phyloP scores from a whole-genome alignment of 2,329 filamentous ascomycete species.

The Aspergillus pseudonomiae region DNA sequence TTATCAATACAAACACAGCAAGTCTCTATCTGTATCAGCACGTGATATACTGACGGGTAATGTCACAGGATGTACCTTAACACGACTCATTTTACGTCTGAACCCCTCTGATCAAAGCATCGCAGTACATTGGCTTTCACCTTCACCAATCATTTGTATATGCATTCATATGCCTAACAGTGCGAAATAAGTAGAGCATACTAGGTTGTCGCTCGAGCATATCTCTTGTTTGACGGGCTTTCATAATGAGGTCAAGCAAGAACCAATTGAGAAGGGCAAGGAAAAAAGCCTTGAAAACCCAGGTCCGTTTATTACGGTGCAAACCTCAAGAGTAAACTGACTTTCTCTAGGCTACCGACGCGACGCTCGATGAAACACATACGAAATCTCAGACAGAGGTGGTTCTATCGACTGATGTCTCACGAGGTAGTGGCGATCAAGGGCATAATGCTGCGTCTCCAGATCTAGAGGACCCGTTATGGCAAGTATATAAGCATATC shows the following conservation, averaged over 20 bases:
- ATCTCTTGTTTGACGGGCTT: neutral
- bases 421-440: constrained; percentile 43
- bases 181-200: neutral
- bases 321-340: constrained; percentile 18
- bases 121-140: neutral
- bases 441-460: constrained; percentile 52
- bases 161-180: neutral
- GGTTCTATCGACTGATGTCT: constrained; percentile 14
- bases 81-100: neutral
- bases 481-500: constrained; percentile 80
- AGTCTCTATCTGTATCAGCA: neutral
- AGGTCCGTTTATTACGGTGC: constrained; percentile 43
- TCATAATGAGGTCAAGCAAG: constrained; percentile 74
- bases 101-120: neutral
- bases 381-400: constrained; percentile 9
- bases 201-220: neutral
- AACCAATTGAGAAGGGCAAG: constrained; percentile 91
- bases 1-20: too few relatives aligned
- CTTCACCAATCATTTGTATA: neutral
- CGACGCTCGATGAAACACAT: constrained; percentile 6
- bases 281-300: constrained; percentile 88
- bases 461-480: constrained; percentile 73
- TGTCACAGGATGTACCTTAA: neutral
- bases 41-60: neutral
- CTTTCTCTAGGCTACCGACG: constrained; percentile 34